Conservation (phyloP, 2,329 filamentous ascomycete genomes). For the Chaetothyriales sp. region DNA sequence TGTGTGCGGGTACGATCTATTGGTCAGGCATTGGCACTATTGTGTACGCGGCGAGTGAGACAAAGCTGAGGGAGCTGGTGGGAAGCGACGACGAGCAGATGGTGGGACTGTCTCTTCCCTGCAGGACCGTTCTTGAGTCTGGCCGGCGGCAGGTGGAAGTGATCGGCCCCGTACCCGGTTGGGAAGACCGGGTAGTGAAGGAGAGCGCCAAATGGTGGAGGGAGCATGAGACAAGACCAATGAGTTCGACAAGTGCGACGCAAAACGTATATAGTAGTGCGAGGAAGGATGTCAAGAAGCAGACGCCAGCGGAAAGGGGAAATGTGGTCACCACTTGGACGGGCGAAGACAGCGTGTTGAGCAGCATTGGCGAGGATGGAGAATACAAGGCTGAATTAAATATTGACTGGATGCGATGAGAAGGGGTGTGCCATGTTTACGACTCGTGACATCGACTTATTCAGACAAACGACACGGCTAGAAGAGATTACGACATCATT, state of each 20-base stretch:
- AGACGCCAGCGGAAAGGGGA: background rate
- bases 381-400: slow-evolving; percentile 19
- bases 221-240: slow-evolving; percentile 7
- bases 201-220: slow-evolving; percentile 37
- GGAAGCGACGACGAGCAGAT: slow-evolving; percentile 37
- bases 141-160: slow-evolving; percentile 40
- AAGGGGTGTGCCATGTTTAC: background rate
- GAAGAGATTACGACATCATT: background rate
- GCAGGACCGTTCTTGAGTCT: slow-evolving; percentile 32
- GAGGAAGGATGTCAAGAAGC: background rate
- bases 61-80: slow-evolving; percentile 32
- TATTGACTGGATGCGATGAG: slow-evolving; percentile 18
- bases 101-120: slow-evolving; percentile 28
- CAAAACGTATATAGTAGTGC: background rate
- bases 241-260: background rate
- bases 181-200: slow-evolving; percentile 33
- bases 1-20: slow-evolving; percentile 37
- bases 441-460: too few relatives aligned
- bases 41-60: slow-evolving; percentile 39
- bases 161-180: slow-evolving; percentile 34
- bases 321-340: slow-evolving; percentile 10
- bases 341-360: slow-evolving; percentile 16
- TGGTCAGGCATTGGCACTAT: slow-evolving; percentile 43
- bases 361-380: slow-evolving; percentile 17
- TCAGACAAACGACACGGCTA: background rate